Evolutionary conservation across 2,329 filamentous ascomycete species (phyloP), one percentile per base, ranked within the genome.

Genomic region (Thyridium curvatum): DNA sequence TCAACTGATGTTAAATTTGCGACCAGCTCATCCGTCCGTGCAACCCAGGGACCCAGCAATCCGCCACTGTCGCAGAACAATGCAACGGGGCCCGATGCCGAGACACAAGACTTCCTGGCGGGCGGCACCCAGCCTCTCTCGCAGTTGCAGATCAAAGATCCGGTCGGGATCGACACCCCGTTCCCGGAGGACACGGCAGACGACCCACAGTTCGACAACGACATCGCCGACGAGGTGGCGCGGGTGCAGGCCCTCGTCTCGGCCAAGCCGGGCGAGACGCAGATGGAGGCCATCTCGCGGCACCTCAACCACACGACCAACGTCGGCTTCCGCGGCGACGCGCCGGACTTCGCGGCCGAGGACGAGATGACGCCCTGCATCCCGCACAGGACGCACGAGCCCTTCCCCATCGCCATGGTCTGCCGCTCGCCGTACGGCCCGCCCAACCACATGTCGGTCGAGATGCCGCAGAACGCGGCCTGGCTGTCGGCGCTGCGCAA

Each of bases 381-480:
- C 7, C 60, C 75, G 0, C 66, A 77, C 16, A 63, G 66, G 0
- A 54, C 60, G 0, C 72, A 77, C 42, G 61, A 69, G 3, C 68
- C 75, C 0, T 75, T 86, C 13, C 82, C 84, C 0, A 86, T 89
- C 46, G 84, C 83, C 1, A 64, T 89, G 35, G 82, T 87, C 1
- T 83, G 79, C 46, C 74, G 85, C 3, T 69, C 75, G 15, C 82
- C 85, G 0, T 84, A 79, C 52, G 83, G 83, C 2, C 65, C 71
- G 0, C 71, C 78, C 2, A 83, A 77, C 47, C 76, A 82, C 40
- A 64, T 67, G 14, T 78, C 72, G 14, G 63, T 79, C 3, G 65
- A 72, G 35, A 81, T 79, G 3, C 86, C 86, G 0, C 86, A 91
- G 49, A 89, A 91, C 49, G 82, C 80, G 36, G 82, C 80, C 0